Conservation (phyloP, 352 stramenopile species). For the Phytophthora ohioensis region DNA sequence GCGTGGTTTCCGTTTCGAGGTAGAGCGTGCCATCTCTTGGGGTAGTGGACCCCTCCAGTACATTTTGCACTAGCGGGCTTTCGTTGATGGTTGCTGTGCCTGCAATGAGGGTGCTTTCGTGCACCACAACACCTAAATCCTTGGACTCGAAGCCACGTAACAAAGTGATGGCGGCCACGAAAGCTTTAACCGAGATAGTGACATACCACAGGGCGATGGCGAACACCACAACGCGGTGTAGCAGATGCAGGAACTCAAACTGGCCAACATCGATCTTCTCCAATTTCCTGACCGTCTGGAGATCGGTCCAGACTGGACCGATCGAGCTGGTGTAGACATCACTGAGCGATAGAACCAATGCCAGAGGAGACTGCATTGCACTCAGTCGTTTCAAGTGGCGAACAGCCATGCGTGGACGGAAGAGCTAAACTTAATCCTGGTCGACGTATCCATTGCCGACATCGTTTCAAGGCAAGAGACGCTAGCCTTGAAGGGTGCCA, state of each 20-base stretch:
- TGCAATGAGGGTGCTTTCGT: constrained; percentile 25
- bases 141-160: constrained; percentile 31
- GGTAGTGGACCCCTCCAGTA: constrained; percentile 27
- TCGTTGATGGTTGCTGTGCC: constrained; percentile 29
- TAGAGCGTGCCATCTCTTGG: constrained; percentile 40
- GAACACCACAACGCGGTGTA: constrained; percentile 28
- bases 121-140: constrained; percentile 15
- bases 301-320: too few species aligned
- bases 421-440: too few species aligned
- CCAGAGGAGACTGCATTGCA: too few species aligned
- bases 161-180: constrained; percentile 20
- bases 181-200: constrained; percentile 25
- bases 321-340: too few species aligned
- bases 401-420: too few species aligned
- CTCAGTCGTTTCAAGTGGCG: too few species aligned
- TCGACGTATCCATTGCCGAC: too few species aligned
- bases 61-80: constrained; percentile 32
- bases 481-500: not conserved
- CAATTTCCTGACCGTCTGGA: too few species aligned
- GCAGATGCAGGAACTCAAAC: constrained; percentile 10
- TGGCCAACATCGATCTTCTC: not conserved
- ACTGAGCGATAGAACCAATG: too few species aligned
- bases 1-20: constrained; percentile 20
- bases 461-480: not conserved
- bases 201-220: constrained; percentile 32